Base-by-base conservation (phyloP, 768 basidiomycete genomes). In the Terana coerulea region DNA sequence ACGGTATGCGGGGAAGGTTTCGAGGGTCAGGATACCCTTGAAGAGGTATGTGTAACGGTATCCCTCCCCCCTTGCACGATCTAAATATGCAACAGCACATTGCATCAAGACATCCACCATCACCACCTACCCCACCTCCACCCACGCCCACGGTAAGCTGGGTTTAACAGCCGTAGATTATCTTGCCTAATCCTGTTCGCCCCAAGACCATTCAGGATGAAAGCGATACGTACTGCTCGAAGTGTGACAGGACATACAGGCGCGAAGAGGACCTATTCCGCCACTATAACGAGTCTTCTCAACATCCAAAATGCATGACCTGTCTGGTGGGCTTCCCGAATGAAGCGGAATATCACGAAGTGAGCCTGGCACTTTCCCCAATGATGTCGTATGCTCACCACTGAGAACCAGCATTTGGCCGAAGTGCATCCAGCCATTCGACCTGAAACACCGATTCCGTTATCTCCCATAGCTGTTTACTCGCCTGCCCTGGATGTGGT, bases 1-100 rank as follows among this genome's bases (percentile, higher is more conserved):
- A 49, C 52, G 4, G 1, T 46, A 2, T 64, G 63, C 33, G 52
- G 54, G 15, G 42, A 61, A 17, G 61, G 61, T 11, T 64, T 64
- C 45, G 22, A 43, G 17, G 55, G 55, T 17, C 51, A 57, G 14
- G 49, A 24, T 1, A 46, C 35, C 0, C 55, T 60, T 43, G 49
- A 55, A 26, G 55, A 54, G 54, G 61, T 59, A 31, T 2, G 56
- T 33, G 31, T 19, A n/a, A 26, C 21, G 21, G 37, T 49, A 33
- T 9, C 31, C 22, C 7, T 26, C 6, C n/a, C 26, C 8, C 30
- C 21, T 5, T 47, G 11, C n/a, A 11, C 12, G 30, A 35, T 15
- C n/a, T 8, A 48, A 29, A 17, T 19, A 1, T 21, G 21, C 14
- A 24, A 15, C 22, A 53, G 52, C 52, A 53, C 46, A 40, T 49